Base-by-base conservation (phyloP, 108 stramenopile genomes). In the Tribonema minus region DNA sequence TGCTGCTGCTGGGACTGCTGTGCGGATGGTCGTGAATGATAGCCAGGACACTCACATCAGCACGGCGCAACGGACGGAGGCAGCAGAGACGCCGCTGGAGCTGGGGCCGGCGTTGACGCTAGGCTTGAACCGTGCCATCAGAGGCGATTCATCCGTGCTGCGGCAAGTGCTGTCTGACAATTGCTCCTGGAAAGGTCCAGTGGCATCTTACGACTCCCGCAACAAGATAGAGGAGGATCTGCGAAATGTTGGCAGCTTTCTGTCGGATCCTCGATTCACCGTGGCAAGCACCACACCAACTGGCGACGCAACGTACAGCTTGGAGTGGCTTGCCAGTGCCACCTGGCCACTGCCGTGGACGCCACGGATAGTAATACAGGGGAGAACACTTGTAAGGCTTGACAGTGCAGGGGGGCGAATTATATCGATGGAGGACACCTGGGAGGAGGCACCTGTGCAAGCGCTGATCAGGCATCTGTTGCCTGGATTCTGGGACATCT, bases 311-410 rank as follows among this genome's bases (percentile, higher is more conserved):
- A 54, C 20, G 46, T 35, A 65, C 27, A 59, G 33, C 15, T 31
- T 79, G 38, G 68, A 64, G 32, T 79, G 77, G 77, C 2, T 79
- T n/a, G 67, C 46, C 9, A 68, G 67, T 31, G 77, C 58, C 3
- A 79, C 77, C 5, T 79, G 77, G 77, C 77, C 77, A 39, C 12
- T 79, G 58, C 77, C 77, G 23, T 79, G 77, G 77, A 23, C 66
- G 39, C 77, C 77, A 46, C 58, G 77, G 30, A 79, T 79, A 54
- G 68, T 79, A 0, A 20, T 54, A 20, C 15, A 9, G 9, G 46
- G 46, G 20, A 54, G 46, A 9, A 54, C 46, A 54, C 46, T 54
- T 20, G 20, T 15, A 9, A 15, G 46, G 15, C 9, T 9, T 15
- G 46, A 15, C 9, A 54, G 46, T 20, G 20, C 46, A 54, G 58